phyloP scores from a whole-genome alignment of 768 basidiomycete genomes.

The Mycena kentingensis region DNA sequence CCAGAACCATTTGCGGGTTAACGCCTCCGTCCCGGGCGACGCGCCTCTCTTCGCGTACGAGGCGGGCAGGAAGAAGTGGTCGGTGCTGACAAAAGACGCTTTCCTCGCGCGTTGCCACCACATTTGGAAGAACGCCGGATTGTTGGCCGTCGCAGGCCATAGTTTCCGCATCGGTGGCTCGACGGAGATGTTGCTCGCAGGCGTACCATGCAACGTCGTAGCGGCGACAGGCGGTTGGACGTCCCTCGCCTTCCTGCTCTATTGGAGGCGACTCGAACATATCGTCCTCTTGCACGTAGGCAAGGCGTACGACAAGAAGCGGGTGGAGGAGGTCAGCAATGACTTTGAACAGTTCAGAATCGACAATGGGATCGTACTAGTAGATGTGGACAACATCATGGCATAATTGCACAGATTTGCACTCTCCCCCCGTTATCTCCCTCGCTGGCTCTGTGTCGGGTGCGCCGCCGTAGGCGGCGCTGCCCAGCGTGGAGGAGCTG shows the following conservation, averaged over 20 bases:
- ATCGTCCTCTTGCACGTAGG: neutral
- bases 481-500: too few species aligned
- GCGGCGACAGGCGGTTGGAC: slow-evolving; percentile 37
- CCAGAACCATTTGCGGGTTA: neutral
- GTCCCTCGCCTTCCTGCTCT: slow-evolving; percentile 31
- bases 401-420: too few species aligned
- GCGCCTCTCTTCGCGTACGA: neutral
- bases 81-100: neutral
- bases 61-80: neutral
- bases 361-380: neutral
- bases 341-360: neutral
- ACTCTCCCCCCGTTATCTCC: too few species aligned
- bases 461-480: too few species aligned
- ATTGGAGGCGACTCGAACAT: neutral
- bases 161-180: slow-evolving; percentile 13
- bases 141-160: neutral
- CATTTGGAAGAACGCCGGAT: neutral
- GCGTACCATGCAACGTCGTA: neutral
- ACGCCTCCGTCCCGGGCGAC: neutral
- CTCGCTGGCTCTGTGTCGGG: too few species aligned
- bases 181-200: neutral
- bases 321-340: neutral
- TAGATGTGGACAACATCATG: too few species aligned
- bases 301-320: neutral
- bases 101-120: neutral